Conservation (phyloP, 2,329 filamentous ascomycete species). For the Xylaria hypoxylon region DNA sequence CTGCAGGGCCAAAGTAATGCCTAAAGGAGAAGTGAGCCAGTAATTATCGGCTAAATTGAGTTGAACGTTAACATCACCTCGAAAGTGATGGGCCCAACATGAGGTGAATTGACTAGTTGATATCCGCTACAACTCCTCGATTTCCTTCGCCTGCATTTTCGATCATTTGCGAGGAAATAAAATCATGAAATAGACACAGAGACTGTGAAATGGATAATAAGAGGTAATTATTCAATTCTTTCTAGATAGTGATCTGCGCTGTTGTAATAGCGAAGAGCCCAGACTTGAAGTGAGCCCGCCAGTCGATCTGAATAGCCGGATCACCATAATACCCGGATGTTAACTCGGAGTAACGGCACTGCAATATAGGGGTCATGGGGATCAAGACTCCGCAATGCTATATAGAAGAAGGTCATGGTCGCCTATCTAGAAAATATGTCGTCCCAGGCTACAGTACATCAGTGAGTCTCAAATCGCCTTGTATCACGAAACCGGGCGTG, state of each 20-base stretch:
- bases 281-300: neutral
- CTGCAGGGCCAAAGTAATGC: neutral
- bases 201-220: neutral
- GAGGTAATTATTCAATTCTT: too few relatives aligned
- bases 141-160: neutral
- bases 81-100: neutral
- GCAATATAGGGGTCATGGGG: constrained; percentile 12
- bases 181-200: neutral
- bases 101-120: neutral
- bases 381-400: constrained; percentile 11
- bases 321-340: constrained; percentile 31
- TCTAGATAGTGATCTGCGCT: neutral
- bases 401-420: neutral
- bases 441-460: neutral
- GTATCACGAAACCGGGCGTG: neutral
- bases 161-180: neutral
- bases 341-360: constrained; percentile 22
- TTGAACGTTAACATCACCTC: neutral
- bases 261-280: neutral
- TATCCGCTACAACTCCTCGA: neutral
- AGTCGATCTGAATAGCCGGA: constrained; percentile 25
- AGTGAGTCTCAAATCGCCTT: neutral
- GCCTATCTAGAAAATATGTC: neutral
- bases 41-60: constrained; percentile 4
- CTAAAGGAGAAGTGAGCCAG: neutral